A percentile compares a stretch with the other conserved stretches of the same genome.
Evolutionary conservation across 2,329 filamentous ascomycete species (phyloP).

Genomic region (Fusarium albidum): DNA sequence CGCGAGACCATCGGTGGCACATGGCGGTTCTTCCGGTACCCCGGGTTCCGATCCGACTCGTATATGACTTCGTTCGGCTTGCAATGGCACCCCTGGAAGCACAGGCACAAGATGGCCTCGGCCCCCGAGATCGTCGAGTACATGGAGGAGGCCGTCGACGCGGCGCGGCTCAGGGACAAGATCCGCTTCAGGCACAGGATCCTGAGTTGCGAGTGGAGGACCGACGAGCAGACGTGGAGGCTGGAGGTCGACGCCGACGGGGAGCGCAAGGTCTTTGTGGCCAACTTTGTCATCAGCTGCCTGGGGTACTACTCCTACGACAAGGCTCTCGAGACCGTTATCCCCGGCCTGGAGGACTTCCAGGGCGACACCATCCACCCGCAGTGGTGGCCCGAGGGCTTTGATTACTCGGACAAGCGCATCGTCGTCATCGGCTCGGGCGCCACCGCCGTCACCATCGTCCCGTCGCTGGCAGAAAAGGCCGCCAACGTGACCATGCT

Average conservation of each 20-base stretch:
- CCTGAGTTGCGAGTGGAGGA: constrained; percentile 60
- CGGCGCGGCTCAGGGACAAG: constrained; percentile 60
- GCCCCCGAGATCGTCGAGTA: constrained; percentile 63
- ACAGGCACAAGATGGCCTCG: constrained; percentile 59
- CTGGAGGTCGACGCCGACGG: constrained; percentile 52
- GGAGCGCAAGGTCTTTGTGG: constrained; percentile 41
- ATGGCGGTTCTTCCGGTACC: constrained; percentile 81
- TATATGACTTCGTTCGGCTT: constrained; percentile 71
- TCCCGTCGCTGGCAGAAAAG: constrained; percentile 73
- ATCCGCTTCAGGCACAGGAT: constrained; percentile 62
- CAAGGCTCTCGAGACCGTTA: constrained; percentile 64
- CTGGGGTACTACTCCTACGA: constrained; percentile 78
- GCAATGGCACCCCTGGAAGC: constrained; percentile 75
- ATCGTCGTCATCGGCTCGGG: constrained; percentile 80
- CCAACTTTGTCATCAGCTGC: constrained; percentile 68
- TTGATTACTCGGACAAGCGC: constrained; percentile 72
- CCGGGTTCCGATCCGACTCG: constrained; percentile 74
- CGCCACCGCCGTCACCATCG: constrained; percentile 79
- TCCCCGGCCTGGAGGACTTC: constrained; percentile 75
- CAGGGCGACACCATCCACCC: constrained; percentile 71
- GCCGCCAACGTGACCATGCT: constrained; percentile 78
- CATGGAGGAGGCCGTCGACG: constrained; percentile 58
- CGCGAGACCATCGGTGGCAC: constrained; percentile 75
- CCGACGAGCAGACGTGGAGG: constrained; percentile 63
- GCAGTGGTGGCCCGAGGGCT: constrained; percentile 78